Evolutionary conservation across 2,329 filamentous ascomycete genomes (phyloP), one percentile per base, ranked within the genome.

Genomic region (Penicillium decumbens): DNA sequence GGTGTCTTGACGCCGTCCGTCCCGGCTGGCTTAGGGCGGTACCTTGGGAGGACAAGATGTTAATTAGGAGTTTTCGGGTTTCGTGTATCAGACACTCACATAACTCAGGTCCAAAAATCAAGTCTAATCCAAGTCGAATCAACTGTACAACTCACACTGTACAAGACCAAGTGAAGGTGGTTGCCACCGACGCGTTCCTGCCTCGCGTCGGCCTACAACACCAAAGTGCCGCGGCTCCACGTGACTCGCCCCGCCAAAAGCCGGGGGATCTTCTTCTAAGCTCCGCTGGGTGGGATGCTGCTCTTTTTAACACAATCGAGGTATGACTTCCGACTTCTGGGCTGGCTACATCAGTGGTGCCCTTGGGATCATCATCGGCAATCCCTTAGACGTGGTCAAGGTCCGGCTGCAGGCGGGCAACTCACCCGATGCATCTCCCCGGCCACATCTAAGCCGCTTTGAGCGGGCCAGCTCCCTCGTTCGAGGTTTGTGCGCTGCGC

Each of bases 281-380:
- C 27, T 40, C 40, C 27, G 20, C 29, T 25, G 33, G 28, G 45
- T 53, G 37, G 28, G 33, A 42, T 33, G 43, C 7, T 41, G 43
- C 10, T 41, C 45, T 47, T 30, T 35, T 52, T 45, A 41, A 30
- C 33, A 35, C 42, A 37, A 45, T 41, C 23, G 27, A 45, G 32
- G 10, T 43, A 92, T 93, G 88, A 88, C 88, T 43, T 82, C 89
- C 59, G 91, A 95, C 67, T 96, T 96, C 71, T 95, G 88, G 88
- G 88, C 91, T 50, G 90, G 91, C 63, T 96, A 95, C 70, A 73
- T 93, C 53, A 92, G 87, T 65, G 92, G 92, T 45, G 89, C 87
- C 49, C 78, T 85, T 42, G 88, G 89, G 40, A 96, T 96, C 61
- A 74, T 95, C 41, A 86, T 95, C 53, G 90, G 92, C 55, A 95